phyloP scores from a whole-genome alignment of 345 rosid species.

The Hibiscus mutabilis region DNA sequence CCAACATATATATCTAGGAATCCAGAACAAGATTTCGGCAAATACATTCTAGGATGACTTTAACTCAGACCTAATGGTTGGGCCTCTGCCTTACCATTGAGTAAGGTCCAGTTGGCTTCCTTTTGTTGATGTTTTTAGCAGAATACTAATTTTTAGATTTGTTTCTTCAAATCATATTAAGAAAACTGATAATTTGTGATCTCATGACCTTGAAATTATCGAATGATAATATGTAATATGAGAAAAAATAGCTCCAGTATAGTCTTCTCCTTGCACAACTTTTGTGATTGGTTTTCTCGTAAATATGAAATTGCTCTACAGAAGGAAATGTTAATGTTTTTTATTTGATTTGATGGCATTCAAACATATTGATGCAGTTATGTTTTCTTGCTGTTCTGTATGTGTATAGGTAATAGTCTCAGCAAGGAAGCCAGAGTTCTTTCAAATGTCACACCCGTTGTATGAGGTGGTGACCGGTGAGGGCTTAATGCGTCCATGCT shows the following conservation, averaged over 20 bases:
- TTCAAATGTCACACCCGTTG: constrained; percentile 92
- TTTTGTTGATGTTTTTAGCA: not conserved
- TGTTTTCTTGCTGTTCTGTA: constrained; percentile 6
- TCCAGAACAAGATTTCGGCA: not conserved
- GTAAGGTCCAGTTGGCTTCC: not conserved
- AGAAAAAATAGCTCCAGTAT: not conserved
- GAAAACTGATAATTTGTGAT: not conserved
- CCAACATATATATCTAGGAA: not conserved
- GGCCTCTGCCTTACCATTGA: not conserved
- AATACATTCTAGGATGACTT: not conserved
- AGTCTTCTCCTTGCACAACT: not conserved
- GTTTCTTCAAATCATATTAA: not conserved
- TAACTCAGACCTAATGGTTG: not conserved
- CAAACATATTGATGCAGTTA: not conserved
- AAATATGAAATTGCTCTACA: not conserved
- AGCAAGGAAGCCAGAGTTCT: constrained; percentile 97
- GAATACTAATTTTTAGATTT: not conserved
- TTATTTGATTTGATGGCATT: not conserved
- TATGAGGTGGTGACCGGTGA: constrained; percentile 95
- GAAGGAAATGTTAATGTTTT: not conserved
- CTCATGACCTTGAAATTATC: not conserved
- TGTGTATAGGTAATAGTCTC: constrained; percentile 76
- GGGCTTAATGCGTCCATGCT: constrained; percentile 95
- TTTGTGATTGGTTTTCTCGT: not conserved
- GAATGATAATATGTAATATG: not conserved